Evolutionary conservation across 192 early-diverging fungal species (phyloP), one percentile per base, ranked within the genome.

Genomic region (Funneliformis geosporum): DNA sequence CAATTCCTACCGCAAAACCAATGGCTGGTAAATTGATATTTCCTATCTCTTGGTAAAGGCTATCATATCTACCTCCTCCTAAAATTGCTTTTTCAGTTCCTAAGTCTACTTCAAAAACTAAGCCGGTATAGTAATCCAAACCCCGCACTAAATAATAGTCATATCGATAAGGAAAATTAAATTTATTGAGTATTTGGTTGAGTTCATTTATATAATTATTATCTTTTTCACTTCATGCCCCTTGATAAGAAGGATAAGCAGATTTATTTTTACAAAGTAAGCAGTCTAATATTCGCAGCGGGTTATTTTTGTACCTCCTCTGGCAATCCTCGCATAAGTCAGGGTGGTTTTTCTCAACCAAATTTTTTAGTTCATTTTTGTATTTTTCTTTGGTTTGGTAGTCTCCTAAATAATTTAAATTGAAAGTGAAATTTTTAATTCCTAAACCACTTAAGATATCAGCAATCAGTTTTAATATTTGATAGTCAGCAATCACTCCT

Each of bases 401-500:
- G 14, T 47, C 23, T 50, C 70, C 70, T 46, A 73, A 73, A 73
- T 73, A 73, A 47, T 73, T 73, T 47, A 73, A 73, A 27, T 73
- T 73, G n/a, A 73, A 73, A 73, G 70, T 46, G 14, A 73, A 55
- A 38, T 73, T 73, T 73, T 73, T 42, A 73, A 73, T 55, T 55
- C 70, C 70, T 16, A 72, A 18, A 6, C 40, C n/a, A 72, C n/a
- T n/a, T 25, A 72, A 42, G 44, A 72, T 72, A 72, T 72, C 70
- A 73, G 18, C 25, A 73, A 27, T 73, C n/a, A n/a, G n/a, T n/a
- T 73, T 73, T 73, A 73, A 47, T 8, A 73, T 73, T 50, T 73
- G 70, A 47, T 47, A 73, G 50, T 73, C 70, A 38, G 70, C 70
- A 8, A 73, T 28, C 46, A 73, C n/a, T 73, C 70, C 70, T 0